phyloP scores from a whole-genome alignment of 192 early-diverging fungal genomes.

The Rhizophlyctis rosea region DNA sequence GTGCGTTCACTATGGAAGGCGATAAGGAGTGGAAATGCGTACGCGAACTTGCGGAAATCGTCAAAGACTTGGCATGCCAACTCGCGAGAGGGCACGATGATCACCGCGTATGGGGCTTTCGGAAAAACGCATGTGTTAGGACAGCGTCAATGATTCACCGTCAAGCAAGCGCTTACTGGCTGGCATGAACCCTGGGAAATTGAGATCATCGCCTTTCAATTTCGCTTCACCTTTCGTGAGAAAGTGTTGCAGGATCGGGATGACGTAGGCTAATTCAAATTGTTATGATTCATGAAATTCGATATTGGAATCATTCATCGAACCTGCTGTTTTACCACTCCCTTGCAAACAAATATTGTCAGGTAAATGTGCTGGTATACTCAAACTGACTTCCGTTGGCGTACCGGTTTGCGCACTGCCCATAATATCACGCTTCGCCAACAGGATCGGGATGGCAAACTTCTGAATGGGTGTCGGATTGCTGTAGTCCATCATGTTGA shows the following conservation, averaged over 20 bases:
- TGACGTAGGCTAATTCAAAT: no score
- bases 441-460: constrained; percentile 44
- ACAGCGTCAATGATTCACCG: no score
- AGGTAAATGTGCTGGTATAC: no score
- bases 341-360: constrained; percentile 46
- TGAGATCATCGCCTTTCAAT: constrained; percentile 2
- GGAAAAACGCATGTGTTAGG: no score
- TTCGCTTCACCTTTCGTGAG: constrained; percentile 22
- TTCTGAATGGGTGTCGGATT: constrained; percentile 91
- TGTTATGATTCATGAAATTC: no score
- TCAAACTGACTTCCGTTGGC: no score
- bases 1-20: no score
- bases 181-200: neutral
- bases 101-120: constrained; percentile 77
- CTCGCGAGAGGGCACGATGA: constrained; percentile 93
- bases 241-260: constrained; percentile 36
- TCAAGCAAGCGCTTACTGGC: neutral
- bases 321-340: constrained; percentile 87
- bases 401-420: constrained; percentile 95
- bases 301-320: no score
- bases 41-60: constrained; percentile 83
- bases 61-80: constrained; percentile 87
- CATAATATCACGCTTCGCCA: constrained; percentile 88
- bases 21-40: constrained; percentile 73
- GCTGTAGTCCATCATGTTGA: constrained; percentile 75